Conservation (phyloP, 148 eudicot genomes). For the Fagopyrum esculentum region DNA sequence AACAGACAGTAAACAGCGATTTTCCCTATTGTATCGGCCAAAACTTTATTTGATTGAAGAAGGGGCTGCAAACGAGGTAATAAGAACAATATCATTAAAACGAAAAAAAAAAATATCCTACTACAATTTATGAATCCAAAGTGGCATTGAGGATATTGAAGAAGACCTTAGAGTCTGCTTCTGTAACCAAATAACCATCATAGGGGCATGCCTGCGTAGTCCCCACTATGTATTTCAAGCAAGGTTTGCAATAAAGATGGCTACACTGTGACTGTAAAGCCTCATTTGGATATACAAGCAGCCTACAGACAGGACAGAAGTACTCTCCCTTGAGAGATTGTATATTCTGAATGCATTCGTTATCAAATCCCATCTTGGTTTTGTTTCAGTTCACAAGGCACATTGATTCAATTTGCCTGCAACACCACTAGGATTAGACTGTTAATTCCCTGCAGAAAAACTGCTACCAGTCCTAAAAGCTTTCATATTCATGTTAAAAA, state of each 20-base stretch:
- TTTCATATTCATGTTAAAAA: background rate
- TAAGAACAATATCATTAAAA: constrained; percentile 14
- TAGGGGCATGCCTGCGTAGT: constrained; percentile 80
- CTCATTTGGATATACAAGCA: constrained; percentile 86
- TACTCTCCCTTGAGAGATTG: constrained; percentile 81
- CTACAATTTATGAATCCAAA: background rate
- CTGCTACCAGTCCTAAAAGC: background rate
- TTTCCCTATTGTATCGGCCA: constrained; percentile 79
- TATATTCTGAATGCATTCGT: constrained; percentile 80
- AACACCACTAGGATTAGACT: background rate
- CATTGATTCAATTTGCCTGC: background rate
- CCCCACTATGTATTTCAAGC: constrained; percentile 66
- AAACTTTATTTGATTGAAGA: constrained; percentile 53
- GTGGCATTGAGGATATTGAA: background rate
- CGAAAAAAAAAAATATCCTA: constrained; percentile 3
- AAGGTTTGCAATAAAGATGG: constrained; percentile 91
- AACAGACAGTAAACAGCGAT: constrained; percentile 79
- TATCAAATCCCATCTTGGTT: constrained; percentile 82
- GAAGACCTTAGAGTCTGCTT: constrained; percentile 77
- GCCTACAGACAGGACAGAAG: constrained; percentile 89
- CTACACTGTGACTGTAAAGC: constrained; percentile 87
- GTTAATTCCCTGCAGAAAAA: background rate
- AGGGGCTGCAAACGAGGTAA: constrained; percentile 51
- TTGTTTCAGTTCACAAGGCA: constrained; percentile 6
- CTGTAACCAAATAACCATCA: constrained; percentile 89